Conservation (phyloP, 2,329 filamentous ascomycete species). For the Microascus cirrosus region DNA sequence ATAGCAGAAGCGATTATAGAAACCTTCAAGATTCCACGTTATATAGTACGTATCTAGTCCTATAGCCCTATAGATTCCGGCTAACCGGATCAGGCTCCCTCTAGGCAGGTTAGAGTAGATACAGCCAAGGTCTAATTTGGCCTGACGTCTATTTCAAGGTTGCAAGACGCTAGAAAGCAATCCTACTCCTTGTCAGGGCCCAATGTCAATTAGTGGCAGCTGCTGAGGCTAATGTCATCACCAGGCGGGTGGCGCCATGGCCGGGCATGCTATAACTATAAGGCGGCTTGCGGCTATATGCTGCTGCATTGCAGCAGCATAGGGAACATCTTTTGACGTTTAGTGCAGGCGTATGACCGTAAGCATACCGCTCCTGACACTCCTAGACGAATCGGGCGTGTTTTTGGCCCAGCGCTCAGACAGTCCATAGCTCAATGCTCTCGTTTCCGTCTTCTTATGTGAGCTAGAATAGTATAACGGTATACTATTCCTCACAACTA, state of each 20-base stretch:
- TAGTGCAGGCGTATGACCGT: too few species aligned
- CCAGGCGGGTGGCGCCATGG: too few species aligned
- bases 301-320: too few species aligned
- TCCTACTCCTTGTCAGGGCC: too few species aligned
- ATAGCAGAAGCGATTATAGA: neutral
- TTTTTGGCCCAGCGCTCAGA: constrained; percentile 6
- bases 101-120: constrained; percentile 5
- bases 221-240: too few species aligned
- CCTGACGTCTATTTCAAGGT: constrained; percentile 9
- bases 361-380: too few species aligned
- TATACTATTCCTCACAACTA: constrained; percentile 10
- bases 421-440: constrained; percentile 8
- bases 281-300: too few species aligned
- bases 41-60: neutral
- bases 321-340: too few species aligned
- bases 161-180: constrained; percentile 9
- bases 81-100: neutral
- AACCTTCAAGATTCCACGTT: neutral
- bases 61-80: neutral
- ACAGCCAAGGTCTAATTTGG: constrained; percentile 1
- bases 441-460: constrained; percentile 9
- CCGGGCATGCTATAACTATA: too few species aligned
- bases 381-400: constrained; percentile 6
- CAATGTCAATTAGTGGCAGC: too few species aligned
- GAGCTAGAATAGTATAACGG: constrained; percentile 9